Conservation (phyloP, 495 filamentous ascomycete genomes). For the Diplogelasinospora grovesii region DNA sequence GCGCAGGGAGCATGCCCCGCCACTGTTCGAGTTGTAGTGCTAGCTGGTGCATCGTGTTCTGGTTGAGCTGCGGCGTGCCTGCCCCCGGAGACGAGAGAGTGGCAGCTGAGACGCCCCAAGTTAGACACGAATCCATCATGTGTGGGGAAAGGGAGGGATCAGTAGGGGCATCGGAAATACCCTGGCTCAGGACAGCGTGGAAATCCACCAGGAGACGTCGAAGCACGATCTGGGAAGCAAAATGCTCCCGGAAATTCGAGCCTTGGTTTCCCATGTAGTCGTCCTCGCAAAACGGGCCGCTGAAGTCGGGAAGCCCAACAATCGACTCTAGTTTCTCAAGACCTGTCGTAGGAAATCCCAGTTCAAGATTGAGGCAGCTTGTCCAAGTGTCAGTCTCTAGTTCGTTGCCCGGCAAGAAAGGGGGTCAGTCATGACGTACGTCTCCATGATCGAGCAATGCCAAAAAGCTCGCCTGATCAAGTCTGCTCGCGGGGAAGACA, state of each 20-base stretch:
- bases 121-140: neutral
- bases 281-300: conserved; percentile 36
- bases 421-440: conserved; percentile 36
- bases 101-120: neutral
- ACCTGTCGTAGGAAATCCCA: conserved; percentile 48
- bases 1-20: conserved; percentile 46
- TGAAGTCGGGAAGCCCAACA: conserved; percentile 48
- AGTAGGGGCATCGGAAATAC: conserved; percentile 22
- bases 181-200: conserved; percentile 41
- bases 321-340: conserved; percentile 42
- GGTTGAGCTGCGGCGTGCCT: conserved; percentile 4
- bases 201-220: conserved; percentile 45
- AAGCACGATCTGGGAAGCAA: conserved; percentile 52
- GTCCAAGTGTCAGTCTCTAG: neutral
- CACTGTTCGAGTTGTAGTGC: conserved; percentile 46
- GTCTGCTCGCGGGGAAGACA: conserved; percentile 41
- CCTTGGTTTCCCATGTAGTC: conserved; percentile 43
- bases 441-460: conserved; percentile 54
- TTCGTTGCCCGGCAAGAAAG: neutral
- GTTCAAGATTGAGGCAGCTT: conserved; percentile 47
- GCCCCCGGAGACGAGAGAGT: neutral
- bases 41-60: conserved; percentile 38
- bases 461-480: conserved; percentile 51
- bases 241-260: conserved; percentile 49
- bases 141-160: neutral